These are phyloP conservation scores for Lactifluus hygrophoroides DNA, from an alignment of 768 basidiomycete species.

Conservation along the genomic window DNA sequence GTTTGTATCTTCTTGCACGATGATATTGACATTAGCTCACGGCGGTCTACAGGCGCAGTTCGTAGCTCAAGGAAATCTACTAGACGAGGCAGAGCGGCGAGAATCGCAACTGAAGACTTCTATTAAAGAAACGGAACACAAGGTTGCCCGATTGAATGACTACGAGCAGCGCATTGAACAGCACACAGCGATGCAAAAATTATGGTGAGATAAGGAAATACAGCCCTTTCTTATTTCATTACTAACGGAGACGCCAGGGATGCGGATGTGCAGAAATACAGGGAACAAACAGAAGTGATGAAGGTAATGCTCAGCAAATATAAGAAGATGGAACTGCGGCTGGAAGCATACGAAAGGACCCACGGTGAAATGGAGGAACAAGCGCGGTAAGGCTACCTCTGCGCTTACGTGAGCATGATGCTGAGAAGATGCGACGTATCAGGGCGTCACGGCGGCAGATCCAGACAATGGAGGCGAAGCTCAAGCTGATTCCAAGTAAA, in stretches of 20 bases:
- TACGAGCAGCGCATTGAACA: slow-evolving; percentile 87
- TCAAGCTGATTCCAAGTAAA: slow-evolving; percentile 34
- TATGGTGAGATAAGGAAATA: slow-evolving; percentile 46
- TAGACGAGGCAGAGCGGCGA: slow-evolving; percentile 59
- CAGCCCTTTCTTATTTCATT: neutral
- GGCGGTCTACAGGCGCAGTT: slow-evolving; percentile 46
- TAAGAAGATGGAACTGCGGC: slow-evolving; percentile 55
- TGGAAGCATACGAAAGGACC: slow-evolving; percentile 49
- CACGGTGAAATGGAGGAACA: slow-evolving; percentile 48
- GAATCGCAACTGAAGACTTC: slow-evolving; percentile 69
- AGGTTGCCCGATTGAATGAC: slow-evolving; percentile 70
- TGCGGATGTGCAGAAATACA: slow-evolving; percentile 61
- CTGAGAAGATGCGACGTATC: neutral
- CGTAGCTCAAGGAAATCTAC: slow-evolving; percentile 55
- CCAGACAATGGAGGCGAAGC: slow-evolving; percentile 50
- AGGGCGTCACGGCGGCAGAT: slow-evolving; percentile 55
- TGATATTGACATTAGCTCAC: neutral
- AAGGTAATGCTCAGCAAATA: slow-evolving; percentile 46
- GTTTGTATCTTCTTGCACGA: slow-evolving; percentile 30
- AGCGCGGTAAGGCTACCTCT: slow-evolving; percentile 42
- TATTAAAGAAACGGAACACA: slow-evolving; percentile 70
- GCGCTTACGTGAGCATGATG: neutral
- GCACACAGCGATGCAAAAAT: slow-evolving; percentile 59
- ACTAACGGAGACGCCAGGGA: slow-evolving; percentile 43
- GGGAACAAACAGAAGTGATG: slow-evolving; percentile 52